phyloP scores from a whole-genome alignment of 2,329 filamentous ascomycete species.

The Pleurostoma richardsiae region DNA sequence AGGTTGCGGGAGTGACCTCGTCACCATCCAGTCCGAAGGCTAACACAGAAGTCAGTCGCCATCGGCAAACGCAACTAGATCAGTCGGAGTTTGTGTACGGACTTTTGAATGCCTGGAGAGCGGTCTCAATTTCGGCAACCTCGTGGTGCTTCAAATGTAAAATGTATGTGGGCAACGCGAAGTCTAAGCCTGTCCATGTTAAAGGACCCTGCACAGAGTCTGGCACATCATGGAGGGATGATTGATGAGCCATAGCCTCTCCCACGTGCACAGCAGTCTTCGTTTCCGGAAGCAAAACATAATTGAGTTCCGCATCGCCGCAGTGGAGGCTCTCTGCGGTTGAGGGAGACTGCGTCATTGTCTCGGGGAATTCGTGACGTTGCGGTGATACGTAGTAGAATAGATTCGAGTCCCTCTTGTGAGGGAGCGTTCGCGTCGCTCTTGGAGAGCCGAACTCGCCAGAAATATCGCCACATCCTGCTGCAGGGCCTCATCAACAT shows the following conservation, averaged over 20 bases:
- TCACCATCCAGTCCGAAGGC: slow-evolving; percentile 29
- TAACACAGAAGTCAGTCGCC: slow-evolving; percentile 3
- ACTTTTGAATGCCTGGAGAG: slow-evolving; percentile 20
- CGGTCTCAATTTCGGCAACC: slow-evolving; percentile 14
- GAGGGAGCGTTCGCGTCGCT: no score
- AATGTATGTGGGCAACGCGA: background rate
- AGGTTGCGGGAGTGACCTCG: slow-evolving; percentile 27
- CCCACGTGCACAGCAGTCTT: background rate
- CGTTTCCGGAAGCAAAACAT: background rate
- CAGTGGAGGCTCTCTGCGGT: no score
- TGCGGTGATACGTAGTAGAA: no score
- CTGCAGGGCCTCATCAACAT: no score
- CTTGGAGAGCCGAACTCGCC: no score
- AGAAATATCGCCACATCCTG: no score
- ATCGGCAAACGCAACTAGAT: background rate
- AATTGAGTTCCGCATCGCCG: no score
- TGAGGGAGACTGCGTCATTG: no score
- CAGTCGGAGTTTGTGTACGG: background rate
- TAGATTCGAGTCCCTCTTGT: no score
- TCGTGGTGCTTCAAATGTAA: slow-evolving; percentile 11
- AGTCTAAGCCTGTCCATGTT: background rate
- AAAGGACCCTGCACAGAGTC: background rate
- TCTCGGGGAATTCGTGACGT: no score
- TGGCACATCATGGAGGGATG: background rate
- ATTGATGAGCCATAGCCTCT: background rate